A percentile compares a stretch with the other conserved stretches of the same genome.
These are phyloP conservation scores for Moringa oleifera DNA, from an alignment of 345 rosid genomes.

Conservation along the genomic window DNA sequence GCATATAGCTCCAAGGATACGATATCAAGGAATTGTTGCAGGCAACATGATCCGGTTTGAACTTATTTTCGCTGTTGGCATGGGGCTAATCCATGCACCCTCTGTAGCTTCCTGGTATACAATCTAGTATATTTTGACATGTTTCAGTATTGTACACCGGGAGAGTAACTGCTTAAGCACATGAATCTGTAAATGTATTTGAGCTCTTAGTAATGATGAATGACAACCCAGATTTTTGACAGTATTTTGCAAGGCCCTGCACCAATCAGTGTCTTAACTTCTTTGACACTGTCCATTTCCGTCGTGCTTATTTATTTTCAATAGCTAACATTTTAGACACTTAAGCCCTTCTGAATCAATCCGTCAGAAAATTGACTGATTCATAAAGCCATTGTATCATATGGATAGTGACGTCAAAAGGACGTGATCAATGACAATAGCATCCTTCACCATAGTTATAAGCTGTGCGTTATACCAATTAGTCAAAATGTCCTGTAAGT, in stretches of 20 bases:
- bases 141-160: background rate
- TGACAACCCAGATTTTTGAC: background rate
- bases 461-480: too few relatives aligned
- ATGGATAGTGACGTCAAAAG: too few relatives aligned
- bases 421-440: too few relatives aligned
- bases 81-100: background rate
- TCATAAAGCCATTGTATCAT: too few relatives aligned
- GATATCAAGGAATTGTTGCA: constrained; percentile 52
- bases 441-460: too few relatives aligned
- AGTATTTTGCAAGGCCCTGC: background rate
- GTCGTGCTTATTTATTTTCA: too few relatives aligned
- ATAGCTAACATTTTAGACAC: too few relatives aligned
- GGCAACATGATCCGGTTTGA: constrained; percentile 18
- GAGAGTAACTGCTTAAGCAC: background rate
- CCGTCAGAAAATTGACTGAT: too few relatives aligned
- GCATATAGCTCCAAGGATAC: constrained; percentile 46
- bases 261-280: too few relatives aligned
- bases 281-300: too few relatives aligned
- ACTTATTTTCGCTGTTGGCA: background rate
- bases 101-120: background rate
- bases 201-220: background rate
- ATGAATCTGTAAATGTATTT: background rate
- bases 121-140: background rate
- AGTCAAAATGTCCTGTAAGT: too few relatives aligned
- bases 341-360: too few relatives aligned